Percentiles rank a stretch among this genome's conserved stretches.
phyloP scores from a whole-genome alignment of 495 filamentous ascomycete species.

The Achaetomiella virescens region DNA sequence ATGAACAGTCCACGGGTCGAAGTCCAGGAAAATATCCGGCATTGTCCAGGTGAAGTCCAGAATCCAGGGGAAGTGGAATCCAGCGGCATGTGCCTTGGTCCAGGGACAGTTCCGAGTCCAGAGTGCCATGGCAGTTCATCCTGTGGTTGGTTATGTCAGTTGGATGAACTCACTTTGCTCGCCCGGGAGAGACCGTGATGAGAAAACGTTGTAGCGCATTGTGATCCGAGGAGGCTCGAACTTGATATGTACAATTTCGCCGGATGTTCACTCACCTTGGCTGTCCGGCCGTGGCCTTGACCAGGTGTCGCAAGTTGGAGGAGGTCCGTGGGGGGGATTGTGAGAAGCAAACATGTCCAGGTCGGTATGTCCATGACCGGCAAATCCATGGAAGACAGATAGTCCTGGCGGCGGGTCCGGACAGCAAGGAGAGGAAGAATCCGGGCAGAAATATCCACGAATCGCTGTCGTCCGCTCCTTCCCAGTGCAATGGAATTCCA shows the following conservation, averaged over 20 bases:
- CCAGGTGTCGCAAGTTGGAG: constrained; percentile 18
- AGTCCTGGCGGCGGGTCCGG: constrained; percentile 22
- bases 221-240: constrained; percentile 27
- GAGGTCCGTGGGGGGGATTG: constrained; percentile 10
- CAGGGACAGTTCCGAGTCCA: background rate
- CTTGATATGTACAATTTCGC: constrained; percentile 41
- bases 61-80: background rate
- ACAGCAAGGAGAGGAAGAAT: constrained; percentile 27
- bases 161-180: constrained; percentile 8
- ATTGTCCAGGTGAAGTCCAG: constrained; percentile 1
- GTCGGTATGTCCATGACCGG: constrained; percentile 1
- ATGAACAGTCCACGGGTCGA: background rate
- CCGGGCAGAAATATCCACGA: constrained; percentile 12
- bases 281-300: constrained; percentile 38
- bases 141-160: constrained; percentile 24
- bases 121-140: background rate
- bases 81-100: background rate
- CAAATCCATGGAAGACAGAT: constrained; percentile 4
- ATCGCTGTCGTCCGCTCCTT: constrained; percentile 11
- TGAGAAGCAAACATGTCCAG: constrained; percentile 5
- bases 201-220: constrained; percentile 26
- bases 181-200: constrained; percentile 6
- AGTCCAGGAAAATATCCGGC: background rate
- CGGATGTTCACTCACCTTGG: constrained; percentile 41
- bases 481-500: constrained; percentile 16